Conservation (phyloP, 208 protist genomes). For the Trypanosomatidae sp. region DNA sequence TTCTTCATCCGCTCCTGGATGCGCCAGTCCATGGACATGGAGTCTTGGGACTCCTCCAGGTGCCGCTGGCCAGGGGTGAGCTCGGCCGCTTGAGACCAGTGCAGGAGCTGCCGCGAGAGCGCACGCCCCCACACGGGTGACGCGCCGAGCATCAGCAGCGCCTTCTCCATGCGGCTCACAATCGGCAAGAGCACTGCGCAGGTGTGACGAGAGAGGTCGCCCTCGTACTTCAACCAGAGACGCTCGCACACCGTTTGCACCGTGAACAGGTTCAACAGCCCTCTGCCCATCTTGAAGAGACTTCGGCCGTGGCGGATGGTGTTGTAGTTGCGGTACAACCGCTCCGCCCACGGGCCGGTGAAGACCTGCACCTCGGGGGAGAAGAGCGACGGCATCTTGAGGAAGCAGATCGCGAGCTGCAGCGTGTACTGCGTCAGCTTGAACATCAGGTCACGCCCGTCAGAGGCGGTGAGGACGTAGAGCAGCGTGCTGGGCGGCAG, state of each 20-base stretch:
- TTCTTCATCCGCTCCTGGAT: constrained; percentile 22
- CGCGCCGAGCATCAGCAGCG: neutral
- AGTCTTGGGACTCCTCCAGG: constrained; percentile 10
- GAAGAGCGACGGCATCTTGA: constrained; percentile 65
- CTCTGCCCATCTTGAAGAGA: constrained; percentile 85
- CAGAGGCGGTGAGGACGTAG: constrained; percentile 85
- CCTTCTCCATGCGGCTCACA: constrained; percentile 15
- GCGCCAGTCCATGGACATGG: constrained; percentile 7
- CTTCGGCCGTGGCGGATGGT: constrained; percentile 85
- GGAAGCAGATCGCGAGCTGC: constrained; percentile 72
- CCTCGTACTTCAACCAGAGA: constrained; percentile 65
- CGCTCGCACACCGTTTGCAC: constrained; percentile 64
- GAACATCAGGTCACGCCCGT: constrained; percentile 83
- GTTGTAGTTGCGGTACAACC: constrained; percentile 80
- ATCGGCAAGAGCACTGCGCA: constrained; percentile 28
- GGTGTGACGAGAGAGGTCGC: too few species aligned
- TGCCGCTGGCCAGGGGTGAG: constrained; percentile 5
- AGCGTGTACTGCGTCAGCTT: constrained; percentile 82
- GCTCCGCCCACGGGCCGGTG: too few species aligned
- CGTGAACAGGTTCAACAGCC: constrained; percentile 77
- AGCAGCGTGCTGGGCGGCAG: constrained; percentile 78
- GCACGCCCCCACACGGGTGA: constrained; percentile 11
- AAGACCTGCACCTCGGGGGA: constrained; percentile 54
- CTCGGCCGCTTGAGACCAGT: constrained; percentile 17
- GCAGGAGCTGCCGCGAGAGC: constrained; percentile 15